These are phyloP conservation scores for Suillus ampliporus DNA, from an alignment of 768 basidiomycete genomes.

Conservation along the genomic window DNA sequence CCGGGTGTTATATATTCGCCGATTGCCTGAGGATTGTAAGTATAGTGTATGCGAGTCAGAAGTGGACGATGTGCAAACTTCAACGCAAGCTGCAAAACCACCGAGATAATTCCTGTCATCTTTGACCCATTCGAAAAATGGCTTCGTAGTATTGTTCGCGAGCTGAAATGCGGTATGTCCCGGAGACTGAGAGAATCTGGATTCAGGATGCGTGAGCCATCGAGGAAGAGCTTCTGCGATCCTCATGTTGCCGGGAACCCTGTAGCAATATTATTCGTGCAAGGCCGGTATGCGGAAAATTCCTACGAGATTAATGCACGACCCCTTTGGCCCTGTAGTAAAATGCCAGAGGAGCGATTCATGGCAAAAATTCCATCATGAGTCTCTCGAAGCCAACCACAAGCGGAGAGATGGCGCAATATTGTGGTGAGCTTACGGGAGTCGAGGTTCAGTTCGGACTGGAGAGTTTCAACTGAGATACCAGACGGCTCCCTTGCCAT, in stretches of 20 bases:
- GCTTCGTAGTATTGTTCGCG: slow-evolving; percentile 40
- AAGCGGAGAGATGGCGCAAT: slow-evolving; percentile 22
- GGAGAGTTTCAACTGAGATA: slow-evolving; percentile 18
- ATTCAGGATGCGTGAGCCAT: slow-evolving; percentile 23
- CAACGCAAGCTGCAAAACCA: slow-evolving; percentile 3
- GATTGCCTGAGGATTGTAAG: slow-evolving; percentile 1
- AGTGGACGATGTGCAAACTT: not conserved
- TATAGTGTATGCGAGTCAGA: not conserved
- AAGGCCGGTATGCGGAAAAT: not conserved
- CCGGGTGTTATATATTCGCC: slow-evolving; percentile 35
- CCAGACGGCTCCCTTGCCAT: slow-evolving; percentile 21
- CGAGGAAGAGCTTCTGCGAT: slow-evolving; percentile 20
- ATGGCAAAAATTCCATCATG: slow-evolving; percentile 23
- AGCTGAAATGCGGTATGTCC: slow-evolving; percentile 45
- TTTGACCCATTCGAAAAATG: slow-evolving; percentile 38
- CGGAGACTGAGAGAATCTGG: slow-evolving; percentile 17
- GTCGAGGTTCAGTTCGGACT: slow-evolving; percentile 22
- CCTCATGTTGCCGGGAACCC: slow-evolving; percentile 18
- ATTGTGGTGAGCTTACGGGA: slow-evolving; percentile 19
- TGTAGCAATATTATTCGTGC: slow-evolving; percentile 1
- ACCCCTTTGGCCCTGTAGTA: slow-evolving; percentile 20
- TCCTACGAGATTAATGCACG: slow-evolving; percentile 20
- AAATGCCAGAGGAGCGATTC: slow-evolving; percentile 22
- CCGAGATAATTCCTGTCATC: not conserved
- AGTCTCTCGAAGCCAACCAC: slow-evolving; percentile 28